These are phyloP conservation scores for Penicillium concentricum DNA, from an alignment of 2,329 filamentous ascomycete species.

Conservation along the genomic window DNA sequence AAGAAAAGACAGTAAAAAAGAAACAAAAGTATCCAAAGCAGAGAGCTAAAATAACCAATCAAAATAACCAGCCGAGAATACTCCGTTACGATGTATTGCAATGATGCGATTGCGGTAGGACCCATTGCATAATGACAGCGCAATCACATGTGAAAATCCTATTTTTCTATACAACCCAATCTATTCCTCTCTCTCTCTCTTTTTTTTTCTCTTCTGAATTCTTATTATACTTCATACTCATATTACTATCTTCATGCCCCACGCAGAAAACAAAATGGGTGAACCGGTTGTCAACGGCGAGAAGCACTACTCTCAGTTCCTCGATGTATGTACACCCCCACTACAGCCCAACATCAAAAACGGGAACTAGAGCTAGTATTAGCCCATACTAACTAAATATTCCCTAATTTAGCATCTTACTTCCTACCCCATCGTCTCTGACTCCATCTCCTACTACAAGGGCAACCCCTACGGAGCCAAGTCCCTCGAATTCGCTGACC, in stretches of 20 bases:
- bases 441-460: conserved; percentile 75
- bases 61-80: conserved; percentile 4
- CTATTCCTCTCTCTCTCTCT: conserved; percentile 1
- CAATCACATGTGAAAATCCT: conserved; percentile 28
- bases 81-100: conserved; percentile 6
- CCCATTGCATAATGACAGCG: conserved; percentile 22
- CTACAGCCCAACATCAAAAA: neutral
- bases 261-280: conserved; percentile 48
- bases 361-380: neutral
- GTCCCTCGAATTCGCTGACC: conserved; percentile 72
- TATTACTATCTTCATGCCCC: conserved; percentile 44
- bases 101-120: conserved; percentile 18
- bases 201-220: neutral
- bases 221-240: neutral
- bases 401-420: conserved; percentile 65
- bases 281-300: conserved; percentile 53
- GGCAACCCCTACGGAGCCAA: conserved; percentile 79
- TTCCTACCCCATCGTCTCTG: conserved; percentile 79
- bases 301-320: conserved; percentile 49
- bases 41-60: neutral
- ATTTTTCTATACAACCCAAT: conserved; percentile 7
- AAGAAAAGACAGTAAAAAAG: neutral
- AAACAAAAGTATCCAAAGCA: neutral
- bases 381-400: conserved; percentile 20
- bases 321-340: conserved; percentile 35